A percentile compares a stretch with the other conserved stretches of the same genome.
Conservation (phyloP, 78 protist genomes). For the Dictyostelium intermedium region DNA sequence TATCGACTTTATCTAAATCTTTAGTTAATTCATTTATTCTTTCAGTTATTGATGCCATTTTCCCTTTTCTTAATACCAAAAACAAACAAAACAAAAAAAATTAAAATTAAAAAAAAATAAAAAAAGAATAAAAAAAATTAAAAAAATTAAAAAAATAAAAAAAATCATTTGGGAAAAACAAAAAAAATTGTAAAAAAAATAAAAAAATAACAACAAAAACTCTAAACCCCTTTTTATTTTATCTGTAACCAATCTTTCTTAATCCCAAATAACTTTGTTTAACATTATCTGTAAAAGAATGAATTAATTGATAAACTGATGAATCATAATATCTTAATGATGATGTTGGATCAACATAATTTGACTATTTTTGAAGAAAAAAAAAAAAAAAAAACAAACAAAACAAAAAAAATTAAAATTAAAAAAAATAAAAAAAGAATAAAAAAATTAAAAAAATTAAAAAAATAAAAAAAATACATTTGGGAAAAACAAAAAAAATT, state of each 20-base stretch:
- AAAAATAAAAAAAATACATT: too few species aligned
- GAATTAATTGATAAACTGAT: conserved; percentile 22
- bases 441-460: too few species aligned
- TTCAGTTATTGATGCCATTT: conserved; percentile 53
- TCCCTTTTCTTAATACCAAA: neutral
- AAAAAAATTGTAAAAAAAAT: too few species aligned
- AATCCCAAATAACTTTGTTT: conserved; percentile 20
- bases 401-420: too few species aligned
- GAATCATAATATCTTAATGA: conserved; percentile 47
- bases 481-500: too few species aligned
- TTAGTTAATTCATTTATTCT: conserved; percentile 41
- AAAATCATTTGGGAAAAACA: too few species aligned
- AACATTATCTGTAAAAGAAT: conserved; percentile 22
- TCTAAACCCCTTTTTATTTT: too few species aligned
- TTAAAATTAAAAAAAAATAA: neutral
- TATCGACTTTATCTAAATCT: conserved; percentile 40
- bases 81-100: neutral
- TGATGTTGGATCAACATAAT: conserved; percentile 55
- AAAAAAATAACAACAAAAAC: too few species aligned
- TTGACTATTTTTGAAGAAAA: conserved; percentile 6
- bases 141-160: too few species aligned
- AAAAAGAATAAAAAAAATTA: too few species aligned
- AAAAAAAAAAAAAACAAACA: too few species aligned
- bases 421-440: too few species aligned
- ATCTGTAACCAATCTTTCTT: conserved; percentile 9